Evolutionary conservation across 176 grass and related monocot genomes (phyloP).

Genomic region (Oryza meridionalis): DNA sequence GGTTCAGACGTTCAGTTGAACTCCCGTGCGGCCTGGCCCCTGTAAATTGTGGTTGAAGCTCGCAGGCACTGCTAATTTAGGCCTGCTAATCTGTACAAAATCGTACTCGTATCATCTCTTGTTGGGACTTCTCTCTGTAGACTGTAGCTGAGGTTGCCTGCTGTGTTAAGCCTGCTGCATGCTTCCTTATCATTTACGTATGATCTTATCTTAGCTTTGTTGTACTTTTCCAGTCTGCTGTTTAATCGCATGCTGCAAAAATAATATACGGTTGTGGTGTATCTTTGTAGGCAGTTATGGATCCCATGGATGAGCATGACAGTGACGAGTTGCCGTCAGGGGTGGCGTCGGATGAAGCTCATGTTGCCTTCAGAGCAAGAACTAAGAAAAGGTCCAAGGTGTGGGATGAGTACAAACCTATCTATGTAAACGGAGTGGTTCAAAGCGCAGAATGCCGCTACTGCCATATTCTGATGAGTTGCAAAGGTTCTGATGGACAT

Average conservation of each 20-base stretch:
- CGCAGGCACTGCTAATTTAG: neutral
- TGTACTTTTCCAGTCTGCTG: neutral
- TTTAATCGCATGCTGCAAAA: neutral
- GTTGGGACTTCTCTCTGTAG: neutral
- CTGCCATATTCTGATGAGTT: conserved; percentile 55
- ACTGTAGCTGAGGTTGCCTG: neutral
- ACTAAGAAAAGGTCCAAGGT: conserved; percentile 54
- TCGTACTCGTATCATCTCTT: conserved; percentile 7
- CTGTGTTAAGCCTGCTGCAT: neutral
- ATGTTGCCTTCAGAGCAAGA: conserved; percentile 4
- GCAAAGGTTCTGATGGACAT: conserved; percentile 52
- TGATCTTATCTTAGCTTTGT: neutral
- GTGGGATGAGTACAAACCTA: conserved; percentile 55
- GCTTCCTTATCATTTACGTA: neutral
- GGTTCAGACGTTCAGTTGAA: neutral
- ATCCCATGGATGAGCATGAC: conserved; percentile 49
- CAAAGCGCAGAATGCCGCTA: conserved; percentile 50
- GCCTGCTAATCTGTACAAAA: neutral
- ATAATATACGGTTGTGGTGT: neutral
- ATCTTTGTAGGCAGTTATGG: conserved; percentile 43
- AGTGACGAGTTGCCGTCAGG: conserved; percentile 32
- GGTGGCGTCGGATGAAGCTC: conserved; percentile 18
- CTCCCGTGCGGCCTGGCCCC: neutral
- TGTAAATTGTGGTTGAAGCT: neutral
- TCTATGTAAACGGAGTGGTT: conserved; percentile 45